A percentile compares a stretch with the other conserved stretches of the same genome.
Conservation (phyloP, 2,329 filamentous ascomycete genomes). For the Talaromyces verruculosus region DNA sequence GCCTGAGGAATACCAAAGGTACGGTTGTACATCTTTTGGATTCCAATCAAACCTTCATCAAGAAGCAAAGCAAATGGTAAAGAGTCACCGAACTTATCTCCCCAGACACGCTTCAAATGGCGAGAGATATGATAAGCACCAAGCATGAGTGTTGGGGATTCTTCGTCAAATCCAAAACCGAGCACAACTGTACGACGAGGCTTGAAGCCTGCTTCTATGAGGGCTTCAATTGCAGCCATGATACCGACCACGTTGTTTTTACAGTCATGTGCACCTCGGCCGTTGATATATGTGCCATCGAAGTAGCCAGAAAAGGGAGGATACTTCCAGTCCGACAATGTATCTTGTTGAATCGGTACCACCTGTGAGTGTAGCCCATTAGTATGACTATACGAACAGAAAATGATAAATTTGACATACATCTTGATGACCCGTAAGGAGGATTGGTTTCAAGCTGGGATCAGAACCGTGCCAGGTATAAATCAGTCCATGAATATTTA, state of each 20-base stretch:
- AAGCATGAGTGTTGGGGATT: slow-evolving; percentile 59
- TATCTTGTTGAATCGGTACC: slow-evolving; percentile 38
- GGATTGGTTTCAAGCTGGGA: slow-evolving; percentile 51
- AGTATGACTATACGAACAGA: neutral
- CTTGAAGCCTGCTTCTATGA: slow-evolving; percentile 53
- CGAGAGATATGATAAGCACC: slow-evolving; percentile 52
- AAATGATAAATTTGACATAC: slow-evolving; percentile 30
- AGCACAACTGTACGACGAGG: slow-evolving; percentile 60
- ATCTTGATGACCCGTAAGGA: slow-evolving; percentile 58
- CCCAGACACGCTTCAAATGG: slow-evolving; percentile 54
- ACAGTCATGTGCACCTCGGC: slow-evolving; percentile 55
- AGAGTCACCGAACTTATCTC: slow-evolving; percentile 48
- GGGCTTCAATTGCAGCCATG: slow-evolving; percentile 54
- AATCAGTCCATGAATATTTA: slow-evolving; percentile 63
- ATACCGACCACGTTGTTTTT: slow-evolving; percentile 57
- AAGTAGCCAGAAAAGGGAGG: slow-evolving; percentile 55
- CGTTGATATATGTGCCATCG: slow-evolving; percentile 57
- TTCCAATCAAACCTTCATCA: slow-evolving; percentile 62
- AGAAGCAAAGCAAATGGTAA: slow-evolving; percentile 56
- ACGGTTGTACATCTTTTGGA: slow-evolving; percentile 48
- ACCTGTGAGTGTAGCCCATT: neutral
- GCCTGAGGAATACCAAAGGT: slow-evolving; percentile 60
- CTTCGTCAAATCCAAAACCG: slow-evolving; percentile 66
- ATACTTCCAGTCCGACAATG: slow-evolving; percentile 53
- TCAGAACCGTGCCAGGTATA: slow-evolving; percentile 59